These are phyloP conservation scores for Jaltomata sinuosa DNA, from an alignment of 257 asterid genomes.

Conservation along the genomic window DNA sequence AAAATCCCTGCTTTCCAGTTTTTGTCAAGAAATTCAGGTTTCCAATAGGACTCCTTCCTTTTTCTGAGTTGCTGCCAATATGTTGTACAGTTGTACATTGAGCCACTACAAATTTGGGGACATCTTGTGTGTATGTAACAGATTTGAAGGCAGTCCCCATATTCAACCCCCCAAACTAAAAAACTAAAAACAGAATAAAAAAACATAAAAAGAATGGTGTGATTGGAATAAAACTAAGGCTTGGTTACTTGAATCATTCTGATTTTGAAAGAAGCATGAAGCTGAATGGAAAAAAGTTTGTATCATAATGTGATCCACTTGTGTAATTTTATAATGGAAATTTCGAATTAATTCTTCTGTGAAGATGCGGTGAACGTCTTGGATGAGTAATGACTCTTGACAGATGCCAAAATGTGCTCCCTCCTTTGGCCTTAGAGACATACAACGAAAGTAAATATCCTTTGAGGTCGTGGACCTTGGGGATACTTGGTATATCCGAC, in stretches of 20 bases:
- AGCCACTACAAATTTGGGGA: background rate
- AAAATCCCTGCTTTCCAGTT: background rate
- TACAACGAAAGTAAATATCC: too few species aligned
- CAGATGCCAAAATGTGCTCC: too few species aligned
- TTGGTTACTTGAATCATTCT: background rate
- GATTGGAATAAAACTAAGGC: background rate
- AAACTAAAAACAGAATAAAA: background rate
- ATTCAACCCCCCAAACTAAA: background rate
- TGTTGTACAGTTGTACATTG: background rate
- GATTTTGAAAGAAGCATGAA: background rate
- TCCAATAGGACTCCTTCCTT: background rate
- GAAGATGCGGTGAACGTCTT: too few species aligned
- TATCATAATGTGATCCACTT: background rate
- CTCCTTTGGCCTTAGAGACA: too few species aligned
- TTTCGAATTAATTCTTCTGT: too few species aligned
- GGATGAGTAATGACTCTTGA: too few species aligned
- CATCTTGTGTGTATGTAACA: background rate
- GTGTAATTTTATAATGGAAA: background rate
- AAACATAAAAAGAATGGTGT: background rate
- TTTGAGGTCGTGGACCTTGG: too few species aligned
- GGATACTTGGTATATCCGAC: too few species aligned
- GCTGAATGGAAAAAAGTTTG: background rate
- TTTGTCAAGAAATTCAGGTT: background rate
- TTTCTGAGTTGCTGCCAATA: background rate
- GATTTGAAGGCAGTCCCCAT: background rate